Conservation (phyloP, 306 rosid genomes). For the Dalbergia cultrata region DNA sequence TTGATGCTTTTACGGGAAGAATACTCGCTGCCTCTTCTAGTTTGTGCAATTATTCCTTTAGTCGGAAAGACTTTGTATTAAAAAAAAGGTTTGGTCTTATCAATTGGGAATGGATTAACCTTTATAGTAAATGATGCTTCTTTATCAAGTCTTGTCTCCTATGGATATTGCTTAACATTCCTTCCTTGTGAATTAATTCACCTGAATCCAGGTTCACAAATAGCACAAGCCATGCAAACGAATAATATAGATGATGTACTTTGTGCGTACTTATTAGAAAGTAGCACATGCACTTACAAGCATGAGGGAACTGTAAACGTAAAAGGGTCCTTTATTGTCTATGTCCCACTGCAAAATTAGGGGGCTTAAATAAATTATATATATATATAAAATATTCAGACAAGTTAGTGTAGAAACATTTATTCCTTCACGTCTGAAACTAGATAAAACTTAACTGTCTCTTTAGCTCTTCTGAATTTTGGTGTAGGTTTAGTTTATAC, state of each 20-base stretch:
- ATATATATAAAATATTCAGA: background rate
- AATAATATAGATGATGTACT: too few relatives aligned
- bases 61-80: background rate
- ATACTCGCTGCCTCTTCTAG: background rate
- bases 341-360: background rate
- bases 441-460: background rate
- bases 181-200: background rate
- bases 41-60: background rate
- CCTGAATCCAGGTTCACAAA: conserved; percentile 7
- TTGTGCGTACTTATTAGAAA: background rate
- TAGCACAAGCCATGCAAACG: background rate
- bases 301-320: background rate
- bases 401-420: conserved; percentile 12
- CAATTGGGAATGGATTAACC: background rate
- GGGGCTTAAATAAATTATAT: background rate
- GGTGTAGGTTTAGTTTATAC: conserved; percentile 12
- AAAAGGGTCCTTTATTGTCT: conserved; percentile 17
- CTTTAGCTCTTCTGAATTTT: conserved; percentile 23
- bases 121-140: conserved; percentile 5
- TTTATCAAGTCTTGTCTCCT: background rate
- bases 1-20: background rate
- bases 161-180: background rate
- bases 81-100: background rate
- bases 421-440: conserved; percentile 8
- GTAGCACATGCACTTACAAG: background rate